phyloP scores from a whole-genome alignment of 768 basidiomycete species.

The Saitozyma sp. region DNA sequence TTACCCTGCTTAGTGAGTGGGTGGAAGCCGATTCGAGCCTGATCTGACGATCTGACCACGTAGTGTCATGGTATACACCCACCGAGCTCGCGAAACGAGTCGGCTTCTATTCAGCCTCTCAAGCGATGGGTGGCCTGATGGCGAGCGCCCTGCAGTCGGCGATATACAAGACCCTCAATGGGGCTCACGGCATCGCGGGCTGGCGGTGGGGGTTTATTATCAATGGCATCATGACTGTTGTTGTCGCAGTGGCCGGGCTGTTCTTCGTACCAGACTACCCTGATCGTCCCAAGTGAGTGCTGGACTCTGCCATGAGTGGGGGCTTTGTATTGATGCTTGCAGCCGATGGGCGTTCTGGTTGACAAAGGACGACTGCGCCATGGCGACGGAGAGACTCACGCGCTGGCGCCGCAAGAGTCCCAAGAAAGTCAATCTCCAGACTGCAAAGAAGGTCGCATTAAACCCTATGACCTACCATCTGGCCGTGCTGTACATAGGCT shows the following conservation, averaged over 20 bases:
- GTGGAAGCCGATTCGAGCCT: conserved; percentile 3
- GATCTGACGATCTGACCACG: conserved; percentile 4
- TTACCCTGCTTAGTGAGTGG: conserved; percentile 25
- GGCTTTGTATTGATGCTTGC: no score
- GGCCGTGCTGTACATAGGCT: conserved; percentile 34
- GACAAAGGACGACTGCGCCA: conserved; percentile 22
- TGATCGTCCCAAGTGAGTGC: conserved; percentile 29
- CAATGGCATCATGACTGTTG: conserved; percentile 46
- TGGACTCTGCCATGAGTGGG: no score
- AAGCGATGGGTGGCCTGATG: conserved; percentile 47
- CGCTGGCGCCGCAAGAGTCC: conserved; percentile 34
- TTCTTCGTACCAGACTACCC: conserved; percentile 47
- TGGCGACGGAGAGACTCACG: conserved; percentile 28
- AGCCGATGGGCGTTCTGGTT: conserved; percentile 45
- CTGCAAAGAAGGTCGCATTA: conserved; percentile 30
- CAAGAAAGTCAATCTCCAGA: conserved; percentile 34
- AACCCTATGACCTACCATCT: conserved; percentile 37
- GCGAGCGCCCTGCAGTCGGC: conserved; percentile 56
- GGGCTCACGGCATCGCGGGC: conserved; percentile 53
- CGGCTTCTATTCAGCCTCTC: conserved; percentile 44
- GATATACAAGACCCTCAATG: conserved; percentile 55
- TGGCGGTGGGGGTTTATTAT: conserved; percentile 54
- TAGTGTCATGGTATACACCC: conserved; percentile 34
- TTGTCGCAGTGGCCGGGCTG: conserved; percentile 32
- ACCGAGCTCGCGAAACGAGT: conserved; percentile 39